Percentiles rank a stretch among this genome's conserved stretches.
Conservation (phyloP, 2,329 filamentous ascomycete genomes). For the Neoarthrinium moseri region DNA sequence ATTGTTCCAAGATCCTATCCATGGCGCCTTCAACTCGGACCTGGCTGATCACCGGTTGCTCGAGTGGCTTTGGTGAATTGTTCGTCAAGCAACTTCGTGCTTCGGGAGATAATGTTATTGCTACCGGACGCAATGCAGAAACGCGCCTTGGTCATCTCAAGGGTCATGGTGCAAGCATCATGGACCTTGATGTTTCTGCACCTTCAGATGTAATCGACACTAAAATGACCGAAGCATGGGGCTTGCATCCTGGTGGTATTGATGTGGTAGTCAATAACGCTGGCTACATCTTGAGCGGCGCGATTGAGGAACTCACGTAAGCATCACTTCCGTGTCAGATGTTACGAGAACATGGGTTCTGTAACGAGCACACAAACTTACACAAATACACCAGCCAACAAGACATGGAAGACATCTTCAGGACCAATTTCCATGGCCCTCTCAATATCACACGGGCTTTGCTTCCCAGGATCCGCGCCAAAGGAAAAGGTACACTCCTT, state of each 20-base stretch:
- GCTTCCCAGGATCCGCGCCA: constrained; percentile 27
- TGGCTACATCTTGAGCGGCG: constrained; percentile 27
- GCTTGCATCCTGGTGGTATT: constrained; percentile 23
- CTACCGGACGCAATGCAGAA: constrained; percentile 36
- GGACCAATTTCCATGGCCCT: constrained; percentile 37
- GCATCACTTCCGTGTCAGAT: neutral
- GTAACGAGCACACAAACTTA: no score
- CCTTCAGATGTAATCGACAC: constrained; percentile 16
- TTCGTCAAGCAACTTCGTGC: constrained; percentile 35
- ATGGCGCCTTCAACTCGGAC: constrained; percentile 26
- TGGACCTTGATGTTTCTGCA: constrained; percentile 26
- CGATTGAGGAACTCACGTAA: constrained; percentile 27
- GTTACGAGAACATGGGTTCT: no score
- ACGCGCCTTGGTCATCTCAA: constrained; percentile 33
- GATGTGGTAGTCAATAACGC: constrained; percentile 40
- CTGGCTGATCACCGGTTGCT: constrained; percentile 42
- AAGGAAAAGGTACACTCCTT: constrained; percentile 23
- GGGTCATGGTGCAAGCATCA: constrained; percentile 26
- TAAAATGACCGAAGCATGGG: constrained; percentile 19
- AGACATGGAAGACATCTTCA: constrained; percentile 24
- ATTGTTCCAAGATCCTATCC: no score
- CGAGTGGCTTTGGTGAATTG: constrained; percentile 39
- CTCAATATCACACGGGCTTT: constrained; percentile 33
- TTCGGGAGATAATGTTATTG: constrained; percentile 38
- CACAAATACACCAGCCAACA: no score